Base-by-base conservation (phyloP, 495 filamentous ascomycete species). In the Filosporella fistucella region DNA sequence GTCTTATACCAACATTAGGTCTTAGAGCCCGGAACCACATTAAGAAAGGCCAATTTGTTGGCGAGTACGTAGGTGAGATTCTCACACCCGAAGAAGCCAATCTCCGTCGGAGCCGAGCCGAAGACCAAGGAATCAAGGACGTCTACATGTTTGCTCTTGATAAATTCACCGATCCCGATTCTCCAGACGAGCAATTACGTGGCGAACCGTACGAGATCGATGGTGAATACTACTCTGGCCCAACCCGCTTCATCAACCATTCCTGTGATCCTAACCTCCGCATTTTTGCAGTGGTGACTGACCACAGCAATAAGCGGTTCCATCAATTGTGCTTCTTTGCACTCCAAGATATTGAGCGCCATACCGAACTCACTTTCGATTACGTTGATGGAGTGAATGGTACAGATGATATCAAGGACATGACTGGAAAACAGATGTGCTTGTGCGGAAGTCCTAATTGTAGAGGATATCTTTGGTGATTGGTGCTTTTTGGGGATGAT, bases 321-420 rank as follows among this genome's bases (percentile, higher is more conserved):
- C 95, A 96, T 57, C 85, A 96, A 48, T 67, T 98, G 2, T 91
- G 89, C 0, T 82, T 96, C 51, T 98, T 98, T 52, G 86, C 91
- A 0, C 66, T 80, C 6, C 60, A 73, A 8, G 79, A 86, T 26
- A 89, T 98, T 22, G 66, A 71, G 0, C 71, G 78, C 1, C 73
- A 71, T 2, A 82, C 80, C 5, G 91, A 97, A 59, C 56, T 97
- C 10, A 94, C 87, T 0, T 96, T 97, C 45, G 88, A 95, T 56
- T 97, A 97, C 53, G 76, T 81, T 38, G 78, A 81, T 37, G 75
- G 74, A 2, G 56, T 69, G 6, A 67, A 72, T 3, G 68, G 66
- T 20, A n/a, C n/a, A n/a, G n/a, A n/a, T n/a, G n/a, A n/a, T n/a
- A n/a, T n/a, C n/a, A n/a, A n/a, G n/a, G n/a, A n/a, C n/a, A n/a